phyloP scores from a whole-genome alignment of 2,329 filamentous ascomycete genomes.

The Apiospora arundinis region DNA sequence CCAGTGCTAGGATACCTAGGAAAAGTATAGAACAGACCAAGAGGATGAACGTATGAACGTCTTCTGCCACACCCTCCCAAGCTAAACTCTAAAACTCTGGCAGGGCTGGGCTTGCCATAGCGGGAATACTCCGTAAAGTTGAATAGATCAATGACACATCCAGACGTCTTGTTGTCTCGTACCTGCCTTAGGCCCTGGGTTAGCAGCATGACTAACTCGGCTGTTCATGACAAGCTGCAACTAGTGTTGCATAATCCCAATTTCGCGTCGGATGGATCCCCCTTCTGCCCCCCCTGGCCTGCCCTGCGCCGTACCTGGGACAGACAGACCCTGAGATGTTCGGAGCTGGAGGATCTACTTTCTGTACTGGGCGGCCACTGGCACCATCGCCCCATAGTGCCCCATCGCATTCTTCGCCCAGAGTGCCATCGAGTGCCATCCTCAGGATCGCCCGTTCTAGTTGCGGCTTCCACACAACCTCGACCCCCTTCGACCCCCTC shows the following conservation, averaged over 20 bases:
- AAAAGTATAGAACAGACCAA: not conserved
- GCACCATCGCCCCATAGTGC: constrained; percentile 23
- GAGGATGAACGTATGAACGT: not conserved
- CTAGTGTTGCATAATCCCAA: constrained; percentile 18
- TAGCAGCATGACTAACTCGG: constrained; percentile 10
- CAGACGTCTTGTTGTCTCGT: constrained; percentile 1
- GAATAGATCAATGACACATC: not conserved
- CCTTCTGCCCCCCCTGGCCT: not conserved
- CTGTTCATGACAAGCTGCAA: constrained; percentile 12
- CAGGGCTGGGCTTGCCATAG: not conserved
- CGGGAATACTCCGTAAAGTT: not conserved
- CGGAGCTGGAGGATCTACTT: not conserved
- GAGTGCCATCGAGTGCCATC: not conserved
- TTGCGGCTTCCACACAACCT: constrained; percentile 16
- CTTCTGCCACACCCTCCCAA: too few relatives aligned
- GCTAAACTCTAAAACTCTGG: not conserved
- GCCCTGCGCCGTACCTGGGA: too few relatives aligned
- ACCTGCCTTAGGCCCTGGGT: not conserved
- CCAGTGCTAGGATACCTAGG: not conserved
- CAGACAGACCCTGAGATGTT: not conserved
- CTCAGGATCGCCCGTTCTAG: constrained; percentile 21
- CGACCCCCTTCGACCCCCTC: constrained; percentile 8
- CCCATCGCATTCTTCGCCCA: constrained; percentile 20
- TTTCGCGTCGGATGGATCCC: not conserved
- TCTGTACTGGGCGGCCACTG: too few relatives aligned